Percentiles rank a stretch among this genome's conserved stretches.
These are phyloP conservation scores for Rhododendron ovatum DNA, from an alignment of 148 eudicot genomes.

Conservation along the genomic window DNA sequence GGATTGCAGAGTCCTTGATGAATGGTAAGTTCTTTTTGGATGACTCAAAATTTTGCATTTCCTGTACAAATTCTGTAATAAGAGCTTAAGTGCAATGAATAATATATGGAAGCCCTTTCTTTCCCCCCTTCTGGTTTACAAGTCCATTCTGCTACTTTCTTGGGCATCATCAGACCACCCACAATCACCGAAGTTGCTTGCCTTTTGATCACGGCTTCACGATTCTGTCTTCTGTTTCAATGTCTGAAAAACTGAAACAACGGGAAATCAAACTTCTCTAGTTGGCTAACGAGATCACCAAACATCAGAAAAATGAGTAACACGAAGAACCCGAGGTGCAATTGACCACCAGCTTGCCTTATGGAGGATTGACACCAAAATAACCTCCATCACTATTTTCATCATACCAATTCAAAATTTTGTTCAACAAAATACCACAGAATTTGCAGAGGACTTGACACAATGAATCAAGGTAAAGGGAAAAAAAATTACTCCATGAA, in stretches of 20 bases:
- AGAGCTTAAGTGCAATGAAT: not conserved
- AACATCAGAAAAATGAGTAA: not conserved
- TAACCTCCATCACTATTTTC: conserved; percentile 1
- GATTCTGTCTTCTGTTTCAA: not conserved
- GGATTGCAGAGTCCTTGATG: not conserved
- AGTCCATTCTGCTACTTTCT: not conserved
- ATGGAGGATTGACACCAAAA: not conserved
- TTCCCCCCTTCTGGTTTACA: not conserved
- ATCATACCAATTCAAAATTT: not conserved
- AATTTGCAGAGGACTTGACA: not conserved
- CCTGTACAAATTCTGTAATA: not conserved
- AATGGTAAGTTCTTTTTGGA: not conserved
- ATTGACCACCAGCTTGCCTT: not conserved
- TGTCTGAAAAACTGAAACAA: not conserved
- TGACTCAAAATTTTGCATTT: not conserved
- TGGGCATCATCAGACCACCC: not conserved
- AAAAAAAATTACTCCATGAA: not conserved
- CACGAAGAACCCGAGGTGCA: not conserved
- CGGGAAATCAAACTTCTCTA: not conserved
- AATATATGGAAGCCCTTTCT: not conserved
- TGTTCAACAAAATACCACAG: not conserved
- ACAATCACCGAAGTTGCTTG: not conserved
- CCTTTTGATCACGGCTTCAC: not conserved
- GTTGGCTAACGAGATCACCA: not conserved
- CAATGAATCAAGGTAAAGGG: not conserved